Percentiles rank a stretch among this genome's conserved stretches.
phyloP scores from a whole-genome alignment of 1,284 basidiomycete species.

The Peniophora sp. region DNA sequence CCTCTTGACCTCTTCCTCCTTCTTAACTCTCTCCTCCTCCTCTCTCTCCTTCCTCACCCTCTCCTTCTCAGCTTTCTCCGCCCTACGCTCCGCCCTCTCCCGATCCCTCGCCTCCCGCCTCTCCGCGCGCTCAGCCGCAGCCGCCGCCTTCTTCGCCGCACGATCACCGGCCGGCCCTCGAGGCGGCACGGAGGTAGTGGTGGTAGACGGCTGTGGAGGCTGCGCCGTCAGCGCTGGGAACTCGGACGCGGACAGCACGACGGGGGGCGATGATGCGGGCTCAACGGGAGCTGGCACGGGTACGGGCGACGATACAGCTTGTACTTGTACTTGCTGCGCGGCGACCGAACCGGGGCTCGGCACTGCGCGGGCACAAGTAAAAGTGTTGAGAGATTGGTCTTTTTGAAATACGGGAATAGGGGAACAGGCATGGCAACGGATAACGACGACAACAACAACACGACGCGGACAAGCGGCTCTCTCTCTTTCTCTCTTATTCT shows the following conservation, averaged over 20 bases:
- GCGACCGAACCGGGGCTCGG: conserved; percentile 39
- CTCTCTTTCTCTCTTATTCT: too few relatives aligned
- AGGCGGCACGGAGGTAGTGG: conserved; percentile 10
- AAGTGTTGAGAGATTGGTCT: conserved; percentile 14
- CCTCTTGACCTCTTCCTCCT: conserved; percentile 28
- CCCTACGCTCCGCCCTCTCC: conserved; percentile 12
- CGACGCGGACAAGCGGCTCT: too few relatives aligned
- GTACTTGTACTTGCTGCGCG: too few relatives aligned
- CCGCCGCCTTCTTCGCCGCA: conserved; percentile 54
- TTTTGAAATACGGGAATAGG: conserved; percentile 19
- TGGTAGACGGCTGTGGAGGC: conserved; percentile 21
- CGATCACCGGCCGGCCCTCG: conserved; percentile 21
- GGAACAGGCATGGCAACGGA: conserved; percentile 1
- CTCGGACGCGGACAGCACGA: conserved; percentile 53
- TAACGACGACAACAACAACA: neutral
- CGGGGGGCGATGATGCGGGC: conserved; percentile 10
- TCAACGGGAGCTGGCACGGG: neutral
- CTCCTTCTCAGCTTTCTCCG: conserved; percentile 24
- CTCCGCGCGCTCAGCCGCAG: conserved; percentile 52
- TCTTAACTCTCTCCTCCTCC: conserved; percentile 25
- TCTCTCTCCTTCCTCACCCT: conserved; percentile 29
- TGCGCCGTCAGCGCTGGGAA: conserved; percentile 51
- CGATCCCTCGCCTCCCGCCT: conserved; percentile 22
- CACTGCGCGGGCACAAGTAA: conserved; percentile 34
- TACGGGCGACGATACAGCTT: conserved; percentile 15